Conservation (phyloP, 2,329 filamentous ascomycete species). For the Tolypocladium tropicale region DNA sequence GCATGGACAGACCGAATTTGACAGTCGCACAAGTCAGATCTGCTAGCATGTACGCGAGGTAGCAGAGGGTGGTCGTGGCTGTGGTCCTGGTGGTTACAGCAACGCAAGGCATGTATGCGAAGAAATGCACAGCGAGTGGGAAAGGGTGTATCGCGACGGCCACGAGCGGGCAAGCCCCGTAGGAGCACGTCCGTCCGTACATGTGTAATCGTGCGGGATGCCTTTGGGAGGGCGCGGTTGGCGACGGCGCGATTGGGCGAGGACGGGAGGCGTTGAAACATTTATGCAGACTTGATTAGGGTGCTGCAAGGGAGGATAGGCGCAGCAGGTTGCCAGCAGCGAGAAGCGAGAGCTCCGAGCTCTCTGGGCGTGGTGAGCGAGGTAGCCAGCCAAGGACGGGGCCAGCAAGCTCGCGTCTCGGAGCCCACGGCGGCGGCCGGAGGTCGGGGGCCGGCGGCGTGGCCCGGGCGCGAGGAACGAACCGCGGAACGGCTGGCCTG, state of each 20-base stretch:
- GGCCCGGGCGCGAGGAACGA: background rate
- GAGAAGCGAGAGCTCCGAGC: background rate
- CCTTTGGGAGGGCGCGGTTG: background rate
- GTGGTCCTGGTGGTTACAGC: background rate
- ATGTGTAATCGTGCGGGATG: background rate
- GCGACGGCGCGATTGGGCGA: background rate
- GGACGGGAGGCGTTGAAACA: background rate
- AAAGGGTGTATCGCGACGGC: background rate
- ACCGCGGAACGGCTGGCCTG: background rate
- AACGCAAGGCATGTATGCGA: background rate
- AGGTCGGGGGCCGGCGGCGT: background rate
- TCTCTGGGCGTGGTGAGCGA: background rate
- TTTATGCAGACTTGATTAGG: background rate
- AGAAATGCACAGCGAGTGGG: background rate
- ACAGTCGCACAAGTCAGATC: slow-evolving; percentile 1
- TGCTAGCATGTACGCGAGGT: background rate
- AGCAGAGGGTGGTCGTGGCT: background rate
- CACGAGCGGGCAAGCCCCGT: background rate
- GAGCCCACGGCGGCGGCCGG: background rate
- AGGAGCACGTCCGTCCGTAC: background rate
- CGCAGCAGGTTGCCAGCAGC: background rate
- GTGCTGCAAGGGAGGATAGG: background rate
- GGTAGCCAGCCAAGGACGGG: background rate
- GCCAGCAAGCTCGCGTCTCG: background rate
- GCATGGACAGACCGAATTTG: slow-evolving; percentile 15